These are phyloP conservation scores for Candida tibetensis DNA, from an alignment of 805 yeast genomes.

Conservation along the genomic window DNA sequence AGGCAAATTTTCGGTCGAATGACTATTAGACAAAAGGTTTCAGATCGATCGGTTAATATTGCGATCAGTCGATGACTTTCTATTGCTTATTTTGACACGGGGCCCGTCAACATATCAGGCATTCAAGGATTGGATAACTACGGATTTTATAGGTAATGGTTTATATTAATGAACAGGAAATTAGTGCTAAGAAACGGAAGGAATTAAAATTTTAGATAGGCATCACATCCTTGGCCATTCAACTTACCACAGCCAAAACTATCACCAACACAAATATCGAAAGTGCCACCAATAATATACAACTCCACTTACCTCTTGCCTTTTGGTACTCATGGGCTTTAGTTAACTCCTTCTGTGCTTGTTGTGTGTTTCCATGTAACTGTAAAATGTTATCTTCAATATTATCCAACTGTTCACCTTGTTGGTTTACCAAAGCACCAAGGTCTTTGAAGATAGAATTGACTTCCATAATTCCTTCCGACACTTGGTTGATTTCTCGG, in stretches of 20 bases:
- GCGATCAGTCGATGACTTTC: too few species aligned
- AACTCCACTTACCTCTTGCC: conserved; percentile 68
- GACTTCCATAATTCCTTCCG: conserved; percentile 78
- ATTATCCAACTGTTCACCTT: conserved; percentile 80
- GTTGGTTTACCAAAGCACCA: conserved; percentile 75
- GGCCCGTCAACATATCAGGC: too few species aligned
- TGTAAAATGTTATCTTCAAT: conserved; percentile 75
- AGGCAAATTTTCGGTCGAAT: too few species aligned
- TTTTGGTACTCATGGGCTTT: conserved; percentile 77
- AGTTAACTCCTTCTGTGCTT: conserved; percentile 65
- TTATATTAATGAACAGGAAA: too few species aligned
- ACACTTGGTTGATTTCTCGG: conserved; percentile 66
- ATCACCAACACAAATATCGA: conserved; percentile 56
- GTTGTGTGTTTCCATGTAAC: conserved; percentile 60
- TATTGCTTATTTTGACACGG: too few species aligned
- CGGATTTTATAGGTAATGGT: too few species aligned
- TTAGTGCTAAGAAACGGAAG: too few species aligned
- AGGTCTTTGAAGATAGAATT: conserved; percentile 82
- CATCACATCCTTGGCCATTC: too few species aligned
- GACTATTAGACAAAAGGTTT: too few species aligned
- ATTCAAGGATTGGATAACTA: too few species aligned
- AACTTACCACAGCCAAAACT: conserved; percentile 53
- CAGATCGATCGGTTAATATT: too few species aligned
- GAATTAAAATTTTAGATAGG: too few species aligned
- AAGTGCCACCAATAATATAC: conserved; percentile 59